A percentile compares a stretch with the other conserved stretches of the same genome.
Conservation (phyloP, 2,329 filamentous ascomycete genomes). For the Trichophyton mentagrophytes region DNA sequence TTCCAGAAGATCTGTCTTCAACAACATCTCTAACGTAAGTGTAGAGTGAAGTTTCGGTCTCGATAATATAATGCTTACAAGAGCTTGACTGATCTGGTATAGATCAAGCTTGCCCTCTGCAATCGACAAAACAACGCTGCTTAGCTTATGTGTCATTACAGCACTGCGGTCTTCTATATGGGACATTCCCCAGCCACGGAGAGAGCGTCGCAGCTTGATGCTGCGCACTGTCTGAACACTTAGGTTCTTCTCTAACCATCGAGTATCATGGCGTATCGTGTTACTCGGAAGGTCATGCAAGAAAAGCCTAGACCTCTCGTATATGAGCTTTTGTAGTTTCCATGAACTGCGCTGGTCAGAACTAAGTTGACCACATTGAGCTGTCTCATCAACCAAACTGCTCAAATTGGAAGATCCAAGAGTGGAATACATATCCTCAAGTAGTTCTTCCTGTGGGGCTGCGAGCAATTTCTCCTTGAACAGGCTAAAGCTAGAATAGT, state of each 20-base stretch:
- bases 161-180: constrained; percentile 66
- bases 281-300: constrained; percentile 70
- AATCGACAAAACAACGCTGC: constrained; percentile 60
- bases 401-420: constrained; percentile 70
- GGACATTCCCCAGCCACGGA: constrained; percentile 56
- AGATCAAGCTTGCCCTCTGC: constrained; percentile 61
- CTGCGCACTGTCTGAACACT: constrained; percentile 64
- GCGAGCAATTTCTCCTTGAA: constrained; percentile 78
- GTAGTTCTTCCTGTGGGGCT: constrained; percentile 74
- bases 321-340: constrained; percentile 63
- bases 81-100: constrained; percentile 81
- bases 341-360: constrained; percentile 56
- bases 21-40: constrained; percentile 78
- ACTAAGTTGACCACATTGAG: constrained; percentile 54
- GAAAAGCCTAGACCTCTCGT: constrained; percentile 82
- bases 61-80: constrained; percentile 67
- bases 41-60: constrained; percentile 80
- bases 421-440: constrained; percentile 73
- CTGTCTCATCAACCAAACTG: constrained; percentile 63
- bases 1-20: constrained; percentile 71
- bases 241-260: constrained; percentile 82
- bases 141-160: constrained; percentile 46
- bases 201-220: constrained; percentile 62
- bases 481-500: constrained; percentile 75
- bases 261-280: constrained; percentile 70